phyloP scores from a whole-genome alignment of 2,329 filamentous ascomycete genomes.

The Lachnellula occidentalis region DNA sequence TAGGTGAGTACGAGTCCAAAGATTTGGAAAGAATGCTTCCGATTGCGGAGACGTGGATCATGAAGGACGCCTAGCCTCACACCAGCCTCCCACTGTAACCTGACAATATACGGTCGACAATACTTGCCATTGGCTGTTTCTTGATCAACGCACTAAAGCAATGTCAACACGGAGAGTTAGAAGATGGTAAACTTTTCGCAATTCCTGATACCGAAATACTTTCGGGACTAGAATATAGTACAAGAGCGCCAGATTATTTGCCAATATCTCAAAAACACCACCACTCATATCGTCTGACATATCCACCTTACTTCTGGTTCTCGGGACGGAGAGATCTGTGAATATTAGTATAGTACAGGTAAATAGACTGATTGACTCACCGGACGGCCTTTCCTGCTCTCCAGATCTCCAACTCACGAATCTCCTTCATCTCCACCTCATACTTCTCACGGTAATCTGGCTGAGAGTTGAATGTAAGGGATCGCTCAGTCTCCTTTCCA shows the following conservation, averaged over 20 bases:
- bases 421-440: constrained; percentile 98
- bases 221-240: constrained; percentile 29
- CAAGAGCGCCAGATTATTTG: constrained; percentile 29
- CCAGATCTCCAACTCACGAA: constrained; percentile 98
- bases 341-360: constrained; percentile 10
- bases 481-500: constrained; percentile 91
- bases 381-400: constrained; percentile 95
- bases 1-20: neutral
- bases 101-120: neutral
- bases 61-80: neutral
- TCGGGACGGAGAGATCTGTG: constrained; percentile 71
- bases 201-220: constrained; percentile 28
- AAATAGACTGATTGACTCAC: constrained; percentile 39
- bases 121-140: neutral
- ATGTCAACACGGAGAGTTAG: constrained; percentile 5
- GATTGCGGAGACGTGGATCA: constrained; percentile 16
- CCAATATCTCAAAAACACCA: constrained; percentile 20
- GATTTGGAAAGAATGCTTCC: constrained; percentile 9
- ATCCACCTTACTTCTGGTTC: constrained; percentile 62
- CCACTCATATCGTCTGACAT: constrained; percentile 8
- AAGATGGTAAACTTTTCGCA: constrained; percentile 27
- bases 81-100: neutral
- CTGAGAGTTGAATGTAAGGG: constrained; percentile 94
- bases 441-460: constrained; percentile 95
- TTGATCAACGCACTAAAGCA: constrained; percentile 4